These are phyloP conservation scores for Phytophthora gonapodyides DNA, from an alignment of 352 stramenopile genomes.

Conservation along the genomic window DNA sequence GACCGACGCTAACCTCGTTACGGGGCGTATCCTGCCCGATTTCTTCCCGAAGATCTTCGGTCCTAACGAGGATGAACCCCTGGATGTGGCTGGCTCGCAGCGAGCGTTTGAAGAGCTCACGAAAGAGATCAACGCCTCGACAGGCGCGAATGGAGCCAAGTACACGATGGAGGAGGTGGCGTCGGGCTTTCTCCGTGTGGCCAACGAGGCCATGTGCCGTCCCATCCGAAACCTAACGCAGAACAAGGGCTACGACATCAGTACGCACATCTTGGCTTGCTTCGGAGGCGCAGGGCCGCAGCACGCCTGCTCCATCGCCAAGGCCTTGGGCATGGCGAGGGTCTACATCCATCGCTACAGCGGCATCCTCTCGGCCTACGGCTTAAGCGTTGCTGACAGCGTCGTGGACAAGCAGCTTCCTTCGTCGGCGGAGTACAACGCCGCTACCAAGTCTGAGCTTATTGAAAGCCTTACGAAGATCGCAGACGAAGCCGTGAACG, in stretches of 20 bases:
- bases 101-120: conserved; percentile 93
- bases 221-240: conserved; percentile 98
- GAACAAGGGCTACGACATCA: conserved; percentile 99
- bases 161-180: conserved; percentile 95
- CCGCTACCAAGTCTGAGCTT: conserved; percentile 51
- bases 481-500: conserved; percentile 59
- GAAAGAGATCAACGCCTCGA: conserved; percentile 83
- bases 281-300: conserved; percentile 99
- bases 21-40: conserved; percentile 95
- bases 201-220: conserved; percentile 99
- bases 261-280: conserved; percentile 95
- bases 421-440: conserved; percentile 66
- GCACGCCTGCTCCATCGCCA: conserved; percentile 97
- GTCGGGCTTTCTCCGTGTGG: conserved; percentile 97
- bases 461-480: conserved; percentile 56
- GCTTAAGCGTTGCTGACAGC: conserved; percentile 96
- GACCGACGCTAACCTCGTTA: conserved; percentile 98
- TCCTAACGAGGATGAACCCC: conserved; percentile 95
- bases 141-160: conserved; percentile 52
- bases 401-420: conserved; percentile 97
- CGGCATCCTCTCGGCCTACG: conserved; percentile 98
- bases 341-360: conserved; percentile 99
- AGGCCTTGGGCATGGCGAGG: conserved; percentile 96
- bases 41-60: conserved; percentile 99
- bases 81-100: conserved; percentile 95